A percentile compares a stretch with the other conserved stretches of the same genome.
phyloP scores from a whole-genome alignment of 192 early-diverging fungal species.

The Obelidium mucronatum region DNA sequence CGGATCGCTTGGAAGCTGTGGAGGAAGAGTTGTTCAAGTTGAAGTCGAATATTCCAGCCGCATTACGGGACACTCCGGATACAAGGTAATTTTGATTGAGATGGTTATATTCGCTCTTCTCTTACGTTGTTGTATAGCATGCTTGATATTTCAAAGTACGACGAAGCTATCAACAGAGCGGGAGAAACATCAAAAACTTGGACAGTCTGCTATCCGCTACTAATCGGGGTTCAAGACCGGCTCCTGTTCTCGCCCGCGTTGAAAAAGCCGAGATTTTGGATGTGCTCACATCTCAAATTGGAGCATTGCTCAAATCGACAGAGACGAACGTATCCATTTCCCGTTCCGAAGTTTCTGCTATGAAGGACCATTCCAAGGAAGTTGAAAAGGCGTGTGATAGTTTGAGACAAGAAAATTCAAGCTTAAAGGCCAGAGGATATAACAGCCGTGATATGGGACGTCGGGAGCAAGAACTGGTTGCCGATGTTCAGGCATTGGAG shows the following conservation, averaged over 20 bases:
- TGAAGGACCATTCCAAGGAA: conserved; percentile 33
- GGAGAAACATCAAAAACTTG: conserved; percentile 33
- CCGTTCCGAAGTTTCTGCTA: conserved; percentile 27
- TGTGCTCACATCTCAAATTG: conserved; percentile 27
- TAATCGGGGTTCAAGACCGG: background rate
- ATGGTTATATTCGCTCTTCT: no score
- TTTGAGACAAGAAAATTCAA: conserved; percentile 10
- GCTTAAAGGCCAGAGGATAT: background rate
- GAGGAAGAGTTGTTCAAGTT: conserved; percentile 36
- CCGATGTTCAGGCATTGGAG: conserved; percentile 29
- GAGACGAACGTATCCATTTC: conserved; percentile 36
- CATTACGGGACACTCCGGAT: conserved; percentile 27
- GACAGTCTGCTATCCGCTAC: conserved; percentile 26
- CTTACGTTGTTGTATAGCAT: conserved; percentile 19
- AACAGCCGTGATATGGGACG: background rate
- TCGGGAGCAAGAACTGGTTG: conserved; percentile 27
- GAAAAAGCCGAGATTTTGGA: conserved; percentile 32
- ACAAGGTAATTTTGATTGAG: no score
- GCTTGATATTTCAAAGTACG: conserved; percentile 35
- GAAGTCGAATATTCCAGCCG: background rate
- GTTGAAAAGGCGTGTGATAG: conserved; percentile 8
- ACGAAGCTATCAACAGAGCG: conserved; percentile 31
- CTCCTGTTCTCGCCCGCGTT: background rate
- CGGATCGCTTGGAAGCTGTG: conserved; percentile 16
- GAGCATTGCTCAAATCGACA: conserved; percentile 27